phyloP scores from a whole-genome alignment of 208 protist species.

The Angomonas ambiguus region DNA sequence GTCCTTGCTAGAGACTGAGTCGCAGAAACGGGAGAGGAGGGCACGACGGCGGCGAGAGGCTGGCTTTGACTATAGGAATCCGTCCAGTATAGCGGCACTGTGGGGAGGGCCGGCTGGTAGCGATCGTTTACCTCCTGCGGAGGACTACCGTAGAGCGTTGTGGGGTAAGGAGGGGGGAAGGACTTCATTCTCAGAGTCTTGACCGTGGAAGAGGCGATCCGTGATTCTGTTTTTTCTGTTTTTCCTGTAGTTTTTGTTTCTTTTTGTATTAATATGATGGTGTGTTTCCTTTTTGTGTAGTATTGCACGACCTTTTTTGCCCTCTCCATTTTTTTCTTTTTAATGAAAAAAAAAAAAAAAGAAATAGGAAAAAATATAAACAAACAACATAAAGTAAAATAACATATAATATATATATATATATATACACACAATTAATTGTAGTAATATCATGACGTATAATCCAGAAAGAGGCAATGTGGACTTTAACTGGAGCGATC shows the following conservation, averaged over 20 bases:
- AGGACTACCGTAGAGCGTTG: neutral
- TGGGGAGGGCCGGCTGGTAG: neutral
- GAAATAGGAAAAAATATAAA: neutral
- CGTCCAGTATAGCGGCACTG: neutral
- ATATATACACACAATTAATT: too few relatives aligned
- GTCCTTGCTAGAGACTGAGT: too few relatives aligned
- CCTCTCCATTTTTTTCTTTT: neutral
- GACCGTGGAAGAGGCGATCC: too few relatives aligned
- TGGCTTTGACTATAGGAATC: neutral
- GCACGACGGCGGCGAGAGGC: neutral
- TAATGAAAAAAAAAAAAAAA: slow-evolving; percentile 4
- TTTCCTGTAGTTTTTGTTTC: slow-evolving; percentile 6
- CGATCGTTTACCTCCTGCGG: neutral
- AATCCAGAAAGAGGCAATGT: slow-evolving; percentile 2
- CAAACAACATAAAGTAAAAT: slow-evolving; percentile 4
- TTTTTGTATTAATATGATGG: neutral
- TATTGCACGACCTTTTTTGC: neutral
- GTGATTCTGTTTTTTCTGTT: slow-evolving; percentile 6
- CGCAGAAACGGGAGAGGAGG: neutral
- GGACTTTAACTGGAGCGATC: neutral
- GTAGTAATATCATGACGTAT: neutral
- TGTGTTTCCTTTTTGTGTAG: neutral
- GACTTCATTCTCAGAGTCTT: neutral
- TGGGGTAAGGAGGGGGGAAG: neutral
- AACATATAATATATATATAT: slow-evolving; percentile 1